phyloP scores from a whole-genome alignment of 2,329 filamentous ascomycete genomes.

The Aspergillus amoenus region DNA sequence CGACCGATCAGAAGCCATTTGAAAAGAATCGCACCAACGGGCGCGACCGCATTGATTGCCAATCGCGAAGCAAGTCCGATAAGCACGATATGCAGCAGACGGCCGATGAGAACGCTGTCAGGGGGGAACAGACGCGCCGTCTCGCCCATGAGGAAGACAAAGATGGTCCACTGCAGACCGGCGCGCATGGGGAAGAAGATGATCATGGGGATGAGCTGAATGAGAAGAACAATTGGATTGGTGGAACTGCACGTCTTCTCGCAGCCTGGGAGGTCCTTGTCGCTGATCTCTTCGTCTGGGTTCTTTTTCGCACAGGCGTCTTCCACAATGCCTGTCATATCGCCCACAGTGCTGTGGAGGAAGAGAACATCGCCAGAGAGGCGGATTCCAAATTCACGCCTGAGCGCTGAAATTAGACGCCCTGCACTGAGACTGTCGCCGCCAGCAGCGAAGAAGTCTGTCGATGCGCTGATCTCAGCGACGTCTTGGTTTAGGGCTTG shows the following conservation, averaged over 20 bases:
- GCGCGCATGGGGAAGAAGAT: slow-evolving; percentile 54
- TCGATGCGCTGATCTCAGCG: slow-evolving; percentile 40
- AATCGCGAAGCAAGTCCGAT: slow-evolving; percentile 47
- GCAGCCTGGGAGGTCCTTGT: slow-evolving; percentile 29
- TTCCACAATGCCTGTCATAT: slow-evolving; percentile 30
- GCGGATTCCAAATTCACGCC: slow-evolving; percentile 50
- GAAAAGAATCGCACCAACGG: slow-evolving; percentile 49
- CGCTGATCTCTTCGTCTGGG: neutral
- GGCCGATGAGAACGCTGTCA: slow-evolving; percentile 42
- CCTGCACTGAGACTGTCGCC: slow-evolving; percentile 58
- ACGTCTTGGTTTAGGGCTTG: slow-evolving; percentile 44
- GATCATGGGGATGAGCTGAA: slow-evolving; percentile 53
- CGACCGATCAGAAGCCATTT: slow-evolving; percentile 59
- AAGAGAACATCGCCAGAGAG: slow-evolving; percentile 55
- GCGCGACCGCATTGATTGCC: slow-evolving; percentile 41
- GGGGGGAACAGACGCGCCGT: slow-evolving; percentile 39
- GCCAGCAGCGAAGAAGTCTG: slow-evolving; percentile 55
- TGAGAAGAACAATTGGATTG: slow-evolving; percentile 48
- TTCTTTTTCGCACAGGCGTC: slow-evolving; percentile 6
- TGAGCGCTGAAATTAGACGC: slow-evolving; percentile 51
- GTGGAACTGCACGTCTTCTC: slow-evolving; percentile 44
- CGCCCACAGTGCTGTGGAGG: slow-evolving; percentile 47
- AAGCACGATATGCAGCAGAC: slow-evolving; percentile 50
- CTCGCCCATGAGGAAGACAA: slow-evolving; percentile 48
- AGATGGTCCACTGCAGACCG: slow-evolving; percentile 54